Evolutionary conservation across 139 green algal genomes (phyloP).

Genomic region (Parachlorella kessleri): DNA sequence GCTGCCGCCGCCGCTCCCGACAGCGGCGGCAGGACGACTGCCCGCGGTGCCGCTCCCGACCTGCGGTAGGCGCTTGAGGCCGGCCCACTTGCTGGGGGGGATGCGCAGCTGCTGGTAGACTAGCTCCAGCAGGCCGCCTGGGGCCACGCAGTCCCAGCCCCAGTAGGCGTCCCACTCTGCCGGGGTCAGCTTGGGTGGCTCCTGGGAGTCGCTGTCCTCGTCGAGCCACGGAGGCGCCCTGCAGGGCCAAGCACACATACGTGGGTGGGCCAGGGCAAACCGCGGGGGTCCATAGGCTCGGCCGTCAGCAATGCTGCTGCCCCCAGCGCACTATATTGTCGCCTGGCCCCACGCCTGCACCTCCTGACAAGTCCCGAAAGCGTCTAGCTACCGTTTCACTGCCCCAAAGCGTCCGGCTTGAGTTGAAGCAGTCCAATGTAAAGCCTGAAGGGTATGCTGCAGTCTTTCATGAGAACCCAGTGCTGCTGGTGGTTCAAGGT

Average conservation of each 20-base stretch:
- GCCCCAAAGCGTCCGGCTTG: no score
- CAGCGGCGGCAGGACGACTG: neutral
- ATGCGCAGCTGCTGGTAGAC: slow-evolving; percentile 49
- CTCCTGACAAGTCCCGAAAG: no score
- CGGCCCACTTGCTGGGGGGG: slow-evolving; percentile 35
- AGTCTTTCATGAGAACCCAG: no score
- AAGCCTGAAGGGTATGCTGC: no score
- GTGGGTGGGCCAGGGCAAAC: no score
- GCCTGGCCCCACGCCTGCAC: no score
- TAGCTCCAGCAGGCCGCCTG: slow-evolving; percentile 50
- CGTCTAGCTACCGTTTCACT: no score
- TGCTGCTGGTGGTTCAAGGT: neutral
- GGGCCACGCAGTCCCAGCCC: slow-evolving; percentile 60
- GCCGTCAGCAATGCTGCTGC: no score
- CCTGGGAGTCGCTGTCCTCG: slow-evolving; percentile 11
- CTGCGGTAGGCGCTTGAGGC: slow-evolving; percentile 45
- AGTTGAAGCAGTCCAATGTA: no score
- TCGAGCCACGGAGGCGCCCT: slow-evolving; percentile 17
- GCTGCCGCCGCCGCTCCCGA: neutral
- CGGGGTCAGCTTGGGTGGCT: neutral
- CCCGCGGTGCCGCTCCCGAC: slow-evolving; percentile 6
- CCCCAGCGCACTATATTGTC: no score
- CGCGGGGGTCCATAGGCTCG: no score
- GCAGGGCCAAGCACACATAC: no score
- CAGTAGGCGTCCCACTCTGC: slow-evolving; percentile 58